Evolutionary conservation across 306 rosid species (phyloP), one percentile per base, ranked within the genome.

Genomic region (Quercus mongolica): DNA sequence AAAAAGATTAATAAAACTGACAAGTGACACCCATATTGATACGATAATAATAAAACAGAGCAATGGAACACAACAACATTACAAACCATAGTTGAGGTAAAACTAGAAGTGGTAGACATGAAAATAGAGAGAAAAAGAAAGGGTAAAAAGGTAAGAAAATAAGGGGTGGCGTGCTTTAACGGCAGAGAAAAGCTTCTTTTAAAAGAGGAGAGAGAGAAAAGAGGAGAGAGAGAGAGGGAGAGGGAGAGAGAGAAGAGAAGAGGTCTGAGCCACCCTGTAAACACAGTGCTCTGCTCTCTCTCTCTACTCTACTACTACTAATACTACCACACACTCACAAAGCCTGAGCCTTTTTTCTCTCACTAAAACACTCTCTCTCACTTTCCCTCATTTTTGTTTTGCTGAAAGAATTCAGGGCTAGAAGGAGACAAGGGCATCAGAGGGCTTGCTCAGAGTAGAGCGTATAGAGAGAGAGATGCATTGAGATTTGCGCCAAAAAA

Each of bases 401-500:
- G 30, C 33, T 73, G 70, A 87, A 82, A 71, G 65, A 62, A 15
- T 75, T 76, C 79, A 55, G 78, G 55, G 69, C 56, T 30, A 33
- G 17, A 69, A 20, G 49, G 84, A 38, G 86, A 85, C 89, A 89
- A 83, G 56, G 23, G 77, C 83, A 83, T 86, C 92, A 89, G 93
- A 84, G 67, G 20, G 77, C 46, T 41, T 41, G 46, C 46, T 21
- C 9, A 68, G 51, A 33, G 25, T 18, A 15, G 26, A 25, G 3
- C 1, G 20, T 5, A 63, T 63, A 72, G 52, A 46, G 64, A 54
- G 35, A 25, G 54, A 59, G 52, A 63, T 19, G 25, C 87, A 65
- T 92, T 85, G 92, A 92, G 91, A 92, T 91, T 91, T 81, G 93
- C 88, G 92, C 89, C 87, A 18, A 55, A 68, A 18, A 55, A 68